Conservation (phyloP, 2,329 filamentous ascomycete genomes). For the Nothopassalora personata region DNA sequence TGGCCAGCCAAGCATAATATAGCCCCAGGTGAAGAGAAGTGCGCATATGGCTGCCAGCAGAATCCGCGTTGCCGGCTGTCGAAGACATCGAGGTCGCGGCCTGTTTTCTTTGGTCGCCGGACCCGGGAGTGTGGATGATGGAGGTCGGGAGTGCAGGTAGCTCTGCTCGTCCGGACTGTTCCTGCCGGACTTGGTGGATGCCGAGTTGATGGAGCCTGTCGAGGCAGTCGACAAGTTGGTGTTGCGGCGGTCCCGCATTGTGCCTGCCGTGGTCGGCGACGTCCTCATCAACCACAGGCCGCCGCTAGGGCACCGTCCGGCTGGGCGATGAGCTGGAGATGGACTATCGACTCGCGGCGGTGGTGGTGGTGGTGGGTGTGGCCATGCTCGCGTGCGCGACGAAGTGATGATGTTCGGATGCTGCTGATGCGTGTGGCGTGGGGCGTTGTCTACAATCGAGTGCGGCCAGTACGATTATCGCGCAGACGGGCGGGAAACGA, state of each 20-base stretch:
- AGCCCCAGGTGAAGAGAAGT: conserved; percentile 16
- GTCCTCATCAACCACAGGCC: neutral
- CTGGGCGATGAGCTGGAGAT: neutral
- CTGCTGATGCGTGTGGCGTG: too few relatives aligned
- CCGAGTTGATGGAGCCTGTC: conserved; percentile 63
- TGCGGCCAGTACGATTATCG: too few relatives aligned
- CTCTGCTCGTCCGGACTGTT: conserved; percentile 55
- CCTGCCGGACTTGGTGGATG: conserved; percentile 65
- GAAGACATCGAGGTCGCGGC: conserved; percentile 6
- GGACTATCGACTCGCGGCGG: neutral
- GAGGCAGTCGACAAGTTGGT: conserved; percentile 44
- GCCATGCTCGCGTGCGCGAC: neutral
- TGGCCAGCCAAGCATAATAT: conserved; percentile 12
- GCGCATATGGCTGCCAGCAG: conserved; percentile 13
- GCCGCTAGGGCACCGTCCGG: neutral
- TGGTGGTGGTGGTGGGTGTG: too few relatives aligned
- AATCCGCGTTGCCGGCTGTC: conserved; percentile 11
- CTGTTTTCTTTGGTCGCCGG: conserved; percentile 21
- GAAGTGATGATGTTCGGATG: too few relatives aligned
- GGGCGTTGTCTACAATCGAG: too few relatives aligned
- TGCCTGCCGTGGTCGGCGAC: neutral
- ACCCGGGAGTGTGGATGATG: conserved; percentile 20
- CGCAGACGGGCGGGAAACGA: neutral
- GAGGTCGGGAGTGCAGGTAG: conserved; percentile 18
- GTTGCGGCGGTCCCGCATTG: conserved; percentile 44